Conservation (phyloP, 1,284 basidiomycete species). For the Pascua sp. region DNA sequence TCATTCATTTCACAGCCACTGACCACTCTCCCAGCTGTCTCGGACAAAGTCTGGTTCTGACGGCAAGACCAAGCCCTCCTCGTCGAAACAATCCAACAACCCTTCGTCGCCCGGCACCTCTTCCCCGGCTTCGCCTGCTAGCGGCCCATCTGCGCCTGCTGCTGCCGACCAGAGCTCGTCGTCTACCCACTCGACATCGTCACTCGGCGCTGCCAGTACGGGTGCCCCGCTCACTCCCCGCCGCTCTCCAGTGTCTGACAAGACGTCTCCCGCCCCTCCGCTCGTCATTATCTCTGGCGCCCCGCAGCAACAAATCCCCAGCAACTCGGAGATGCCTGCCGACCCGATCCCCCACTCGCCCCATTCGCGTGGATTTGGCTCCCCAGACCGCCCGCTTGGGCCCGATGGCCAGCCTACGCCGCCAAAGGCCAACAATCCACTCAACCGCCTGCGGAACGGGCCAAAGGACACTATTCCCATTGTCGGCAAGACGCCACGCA, state of each 20-base stretch:
- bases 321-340: constrained; percentile 57
- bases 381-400: constrained; percentile 35
- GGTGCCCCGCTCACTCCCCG: constrained; percentile 48
- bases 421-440: constrained; percentile 52
- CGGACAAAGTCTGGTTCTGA: constrained; percentile 41
- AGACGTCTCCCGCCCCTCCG: constrained; percentile 61
- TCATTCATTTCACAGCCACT: too few species aligned
- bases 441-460: constrained; percentile 46
- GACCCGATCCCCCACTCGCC: constrained; percentile 60
- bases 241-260: constrained; percentile 45
- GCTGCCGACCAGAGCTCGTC: constrained; percentile 20
- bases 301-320: constrained; percentile 10
- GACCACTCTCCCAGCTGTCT: constrained; percentile 23
- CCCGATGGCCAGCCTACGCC: constrained; percentile 48
- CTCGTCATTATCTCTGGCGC: constrained; percentile 81
- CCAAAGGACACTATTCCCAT: constrained; percentile 92
- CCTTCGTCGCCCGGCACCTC: constrained; percentile 25
- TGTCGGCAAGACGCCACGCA: constrained; percentile 88
- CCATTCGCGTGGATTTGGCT: constrained; percentile 45
- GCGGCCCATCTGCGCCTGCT: constrained; percentile 50
- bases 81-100: constrained; percentile 50
- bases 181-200: constrained; percentile 5
- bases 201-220: not conserved
- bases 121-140: constrained; percentile 25
- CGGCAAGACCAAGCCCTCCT: constrained; percentile 43